phyloP scores from a whole-genome alignment of 768 basidiomycete species.

The Suillus tomentosus region DNA sequence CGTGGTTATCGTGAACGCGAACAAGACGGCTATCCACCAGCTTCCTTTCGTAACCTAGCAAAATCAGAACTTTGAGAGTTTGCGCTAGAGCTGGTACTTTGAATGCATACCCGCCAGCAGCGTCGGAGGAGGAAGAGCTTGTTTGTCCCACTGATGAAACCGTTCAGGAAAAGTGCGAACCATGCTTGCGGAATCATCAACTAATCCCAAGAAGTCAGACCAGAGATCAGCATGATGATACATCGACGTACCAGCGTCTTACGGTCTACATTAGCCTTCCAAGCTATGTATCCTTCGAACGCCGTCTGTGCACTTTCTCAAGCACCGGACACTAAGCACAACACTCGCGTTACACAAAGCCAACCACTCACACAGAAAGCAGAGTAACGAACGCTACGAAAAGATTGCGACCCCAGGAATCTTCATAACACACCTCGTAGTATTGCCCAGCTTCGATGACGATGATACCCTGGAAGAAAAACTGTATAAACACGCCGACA shows the following conservation, averaged over 20 bases:
- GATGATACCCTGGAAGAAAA: conserved; percentile 48
- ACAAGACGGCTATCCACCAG: conserved; percentile 39
- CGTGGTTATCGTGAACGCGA: conserved; percentile 34
- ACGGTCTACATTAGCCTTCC: conserved; percentile 37
- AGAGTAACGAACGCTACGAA: conserved; percentile 44
- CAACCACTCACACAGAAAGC: conserved; percentile 42
- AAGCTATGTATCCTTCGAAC: conserved; percentile 44
- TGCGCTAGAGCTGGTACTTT: not conserved
- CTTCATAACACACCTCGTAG: conserved; percentile 44
- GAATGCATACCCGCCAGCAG: conserved; percentile 50
- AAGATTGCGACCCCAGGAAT: conserved; percentile 42
- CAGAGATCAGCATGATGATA: not conserved
- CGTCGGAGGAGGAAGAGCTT: conserved; percentile 50
- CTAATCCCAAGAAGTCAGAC: conserved; percentile 14
- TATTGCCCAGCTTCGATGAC: conserved; percentile 43
- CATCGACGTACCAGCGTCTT: conserved; percentile 36
- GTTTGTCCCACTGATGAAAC: conserved; percentile 47
- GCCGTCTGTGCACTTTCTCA: conserved; percentile 39
- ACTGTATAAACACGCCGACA: conserved; percentile 47
- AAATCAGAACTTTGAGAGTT: not conserved
- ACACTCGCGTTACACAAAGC: not conserved
- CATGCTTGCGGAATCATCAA: conserved; percentile 40
- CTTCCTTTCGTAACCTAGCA: conserved; percentile 43
- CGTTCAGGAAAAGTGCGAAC: conserved; percentile 51
- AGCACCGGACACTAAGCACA: not conserved